Evolutionary conservation across 2,329 filamentous ascomycete species (phyloP), one percentile per base, ranked within the genome.

Genomic region (Basipetospora chlamydospora): DNA sequence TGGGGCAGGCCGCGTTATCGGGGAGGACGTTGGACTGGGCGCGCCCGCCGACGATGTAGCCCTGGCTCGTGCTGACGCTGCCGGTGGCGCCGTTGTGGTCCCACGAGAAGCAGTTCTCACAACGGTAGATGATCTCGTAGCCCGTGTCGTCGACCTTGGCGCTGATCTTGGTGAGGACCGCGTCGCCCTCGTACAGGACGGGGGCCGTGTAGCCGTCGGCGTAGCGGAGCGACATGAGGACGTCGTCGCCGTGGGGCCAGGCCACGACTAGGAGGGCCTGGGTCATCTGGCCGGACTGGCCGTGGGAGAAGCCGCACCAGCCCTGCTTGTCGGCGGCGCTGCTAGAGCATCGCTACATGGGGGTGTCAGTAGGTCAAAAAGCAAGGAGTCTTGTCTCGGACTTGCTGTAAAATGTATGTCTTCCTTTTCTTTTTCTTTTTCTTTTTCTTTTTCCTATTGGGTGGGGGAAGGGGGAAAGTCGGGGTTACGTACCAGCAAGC

Each of bases 141-240:
- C 68, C 58, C 18, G 67, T 72, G n/a, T 61, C 59, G 45, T 67
- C 76, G 39, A 79, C 59, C 18, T 57, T 64, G 12, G 67, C 66
- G 10, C 66, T 70, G 42, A 80, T 68, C 43, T 74, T 66, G 0
- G 69, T 76, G 17, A 81, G 50, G 23, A 62, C 72, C 7, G 77
- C 74, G 43, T 73, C 61, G 38, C 78, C 77, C 1, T 63, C 61
- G 52, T 81, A 80, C 25, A 67, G 46, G 0, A 61, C 60, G 0
- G 77, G 77, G 40, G 62, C 57, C 18, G 63, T 60, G 48, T 80
- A 81, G 33, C 72, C 73, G 4, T 60, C 61, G 4, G 69, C 62
- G 45, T 66, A 73, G 35, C 67, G 62, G 52, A 77, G 67, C 1
- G 68, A 68, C 0, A 72, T 74, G 18, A 69, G 54, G 33, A 78